Evolutionary conservation across 2,329 filamentous ascomycete genomes (phyloP), one percentile per base, ranked within the genome.

Genomic region (Monilinia fructigena): DNA sequence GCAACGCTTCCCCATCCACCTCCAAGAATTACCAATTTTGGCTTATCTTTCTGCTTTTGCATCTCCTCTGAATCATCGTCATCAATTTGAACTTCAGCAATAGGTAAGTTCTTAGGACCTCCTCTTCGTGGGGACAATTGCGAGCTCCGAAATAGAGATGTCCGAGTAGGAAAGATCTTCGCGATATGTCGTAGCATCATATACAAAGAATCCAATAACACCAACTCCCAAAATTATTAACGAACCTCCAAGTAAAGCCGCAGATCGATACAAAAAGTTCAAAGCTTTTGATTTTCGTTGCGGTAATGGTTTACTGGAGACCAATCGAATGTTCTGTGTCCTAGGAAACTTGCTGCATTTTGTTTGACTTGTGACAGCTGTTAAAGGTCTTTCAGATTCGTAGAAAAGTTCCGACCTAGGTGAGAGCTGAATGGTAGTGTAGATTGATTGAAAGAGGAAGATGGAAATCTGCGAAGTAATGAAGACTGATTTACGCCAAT

Each of bases 1-100:
- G 94, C 92, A 68, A 99, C 91, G 74, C 92, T 92, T 64, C 93
- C 95, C 95, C 95, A 99, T 55, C 95, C 95, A 20, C 93, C 93
- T 26, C 95, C 95, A 45, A 99, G 80, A 67, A 99, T 90, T 52
- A 99, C 95, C 73, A 99, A 81, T 75, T 90, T 91, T 5, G 95
- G 95, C 81, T 99, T 99, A 75, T 93, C 85, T 79, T 92, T 95
- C 76, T 89, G 86, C 60, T 80, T 82, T 69, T 82, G 83, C 79
- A 88, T 93, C 66, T 85, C 84, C 18, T 89, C 85, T 63, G 81
- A 86, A 71, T 97, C 94, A 72, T 96, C 88, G 75, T 98, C 95
- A 75, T 97, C 93, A 52, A 99, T 88, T 68, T 93, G 86, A 31
- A 90, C 86, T 70, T 97, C 92, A 26, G 91, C 89, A 67, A 99